These are phyloP conservation scores for Stagonosporopsis cucurbitacearum DNA, from an alignment of 2,329 filamentous ascomycete genomes.

Conservation along the genomic window DNA sequence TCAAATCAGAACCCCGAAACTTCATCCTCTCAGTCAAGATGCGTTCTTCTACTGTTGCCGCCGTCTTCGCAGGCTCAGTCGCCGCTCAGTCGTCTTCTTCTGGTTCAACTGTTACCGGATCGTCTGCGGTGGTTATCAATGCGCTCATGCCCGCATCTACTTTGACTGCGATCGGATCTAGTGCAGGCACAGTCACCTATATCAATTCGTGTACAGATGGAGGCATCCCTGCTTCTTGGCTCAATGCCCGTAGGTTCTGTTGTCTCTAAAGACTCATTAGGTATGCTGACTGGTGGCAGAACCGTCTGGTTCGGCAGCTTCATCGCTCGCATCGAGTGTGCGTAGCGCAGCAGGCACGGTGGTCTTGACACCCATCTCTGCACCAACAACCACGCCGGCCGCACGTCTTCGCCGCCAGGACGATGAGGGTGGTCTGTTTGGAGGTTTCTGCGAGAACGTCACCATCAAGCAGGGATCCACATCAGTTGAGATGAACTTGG, in stretches of 20 bases:
- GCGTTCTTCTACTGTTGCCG: constrained; percentile 25
- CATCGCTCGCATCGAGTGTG: neutral
- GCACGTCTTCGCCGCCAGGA: constrained; percentile 29
- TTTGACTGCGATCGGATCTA: constrained; percentile 29
- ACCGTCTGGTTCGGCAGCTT: neutral
- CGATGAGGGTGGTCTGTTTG: constrained; percentile 1
- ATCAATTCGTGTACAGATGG: constrained; percentile 24
- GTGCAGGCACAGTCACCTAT: constrained; percentile 33
- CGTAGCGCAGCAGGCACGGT: constrained; percentile 1
- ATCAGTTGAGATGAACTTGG: constrained; percentile 29
- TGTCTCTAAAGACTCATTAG: neutral
- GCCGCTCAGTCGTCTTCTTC: constrained; percentile 22
- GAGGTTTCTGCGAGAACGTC: constrained; percentile 26
- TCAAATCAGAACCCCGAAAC: neutral
- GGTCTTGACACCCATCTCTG: constrained; percentile 12
- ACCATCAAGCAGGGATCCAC: constrained; percentile 35
- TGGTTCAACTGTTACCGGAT: constrained; percentile 23
- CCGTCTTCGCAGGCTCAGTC: constrained; percentile 26
- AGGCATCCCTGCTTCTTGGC: constrained; percentile 19
- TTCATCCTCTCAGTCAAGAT: constrained; percentile 15
- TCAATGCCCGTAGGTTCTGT: constrained; percentile 2
- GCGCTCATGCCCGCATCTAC: constrained; percentile 17
- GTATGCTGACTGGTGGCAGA: constrained; percentile 1
- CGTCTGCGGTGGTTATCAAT: constrained; percentile 26
- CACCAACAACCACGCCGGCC: constrained; percentile 23